These are phyloP conservation scores for Neurospora sp. DNA, from an alignment of 495 filamentous ascomycete genomes.

Conservation along the genomic window DNA sequence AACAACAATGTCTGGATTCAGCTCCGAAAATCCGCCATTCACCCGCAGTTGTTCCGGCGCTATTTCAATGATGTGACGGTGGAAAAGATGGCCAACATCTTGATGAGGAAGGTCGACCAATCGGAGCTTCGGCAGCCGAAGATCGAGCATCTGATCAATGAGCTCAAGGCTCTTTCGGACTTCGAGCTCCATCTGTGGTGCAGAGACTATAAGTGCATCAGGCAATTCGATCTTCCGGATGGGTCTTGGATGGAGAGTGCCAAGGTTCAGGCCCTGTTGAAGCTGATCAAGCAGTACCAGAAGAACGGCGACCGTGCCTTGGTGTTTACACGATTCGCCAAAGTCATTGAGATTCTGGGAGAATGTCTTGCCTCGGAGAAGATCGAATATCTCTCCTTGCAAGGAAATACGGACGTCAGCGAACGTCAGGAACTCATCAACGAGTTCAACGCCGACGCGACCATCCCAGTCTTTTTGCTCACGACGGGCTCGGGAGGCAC, in stretches of 20 bases:
- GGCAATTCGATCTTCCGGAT: slow-evolving; percentile 58
- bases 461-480: slow-evolving; percentile 84
- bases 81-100: slow-evolving; percentile 64
- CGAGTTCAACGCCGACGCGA: slow-evolving; percentile 61
- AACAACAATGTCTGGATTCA: slow-evolving; percentile 76
- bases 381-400: slow-evolving; percentile 69
- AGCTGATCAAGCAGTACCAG: slow-evolving; percentile 61
- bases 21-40: slow-evolving; percentile 84
- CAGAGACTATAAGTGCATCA: slow-evolving; percentile 56
- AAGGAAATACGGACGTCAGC: slow-evolving; percentile 74
- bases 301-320: slow-evolving; percentile 77
- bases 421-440: slow-evolving; percentile 81
- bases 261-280: slow-evolving; percentile 69
- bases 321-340: slow-evolving; percentile 86
- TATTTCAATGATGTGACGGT: slow-evolving; percentile 66
- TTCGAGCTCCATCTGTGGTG: slow-evolving; percentile 79
- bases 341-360: slow-evolving; percentile 83
- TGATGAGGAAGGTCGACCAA: slow-evolving; percentile 46
- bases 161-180: slow-evolving; percentile 65
- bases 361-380: slow-evolving; percentile 63
- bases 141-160: slow-evolving; percentile 56
- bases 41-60: slow-evolving; percentile 76
- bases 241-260: slow-evolving; percentile 87
- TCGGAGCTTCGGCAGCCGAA: slow-evolving; percentile 40
- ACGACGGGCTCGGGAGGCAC: slow-evolving; percentile 90